These are phyloP conservation scores for Ascochyta clinopodiicola DNA, from an alignment of 2,329 filamentous ascomycete genomes.

Conservation along the genomic window DNA sequence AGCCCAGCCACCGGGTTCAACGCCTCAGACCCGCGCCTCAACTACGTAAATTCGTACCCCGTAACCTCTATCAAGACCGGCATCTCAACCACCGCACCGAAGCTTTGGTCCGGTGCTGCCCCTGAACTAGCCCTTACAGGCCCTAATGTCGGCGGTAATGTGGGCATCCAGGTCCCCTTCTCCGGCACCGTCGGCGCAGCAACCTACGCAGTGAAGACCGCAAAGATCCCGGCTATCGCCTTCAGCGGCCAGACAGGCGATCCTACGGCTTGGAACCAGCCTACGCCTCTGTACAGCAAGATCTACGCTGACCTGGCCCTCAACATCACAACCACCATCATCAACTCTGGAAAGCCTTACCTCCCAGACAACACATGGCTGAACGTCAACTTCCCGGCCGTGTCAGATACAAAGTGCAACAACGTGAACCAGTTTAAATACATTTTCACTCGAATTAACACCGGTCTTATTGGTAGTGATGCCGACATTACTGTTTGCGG, in stretches of 20 bases:
- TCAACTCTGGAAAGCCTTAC: constrained; percentile 66
- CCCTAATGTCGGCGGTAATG: constrained; percentile 67
- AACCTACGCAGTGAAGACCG: constrained; percentile 61
- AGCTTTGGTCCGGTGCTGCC: constrained; percentile 58
- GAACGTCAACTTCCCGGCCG: constrained; percentile 72
- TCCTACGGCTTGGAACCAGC: constrained; percentile 61
- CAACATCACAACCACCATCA: constrained; percentile 62
- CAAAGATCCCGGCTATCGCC: constrained; percentile 69
- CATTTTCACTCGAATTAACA: constrained; percentile 67
- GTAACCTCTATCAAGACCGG: constrained; percentile 69
- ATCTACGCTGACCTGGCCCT: constrained; percentile 70
- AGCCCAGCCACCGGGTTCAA: constrained; percentile 66
- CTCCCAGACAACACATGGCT: constrained; percentile 67
- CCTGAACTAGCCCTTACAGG: constrained; percentile 71
- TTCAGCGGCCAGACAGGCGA: constrained; percentile 65
- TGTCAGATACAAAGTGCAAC: constrained; percentile 58
- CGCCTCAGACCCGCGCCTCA: constrained; percentile 62
- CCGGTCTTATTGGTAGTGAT: constrained; percentile 41
- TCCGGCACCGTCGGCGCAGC: constrained; percentile 74
- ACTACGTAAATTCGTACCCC: constrained; percentile 76
- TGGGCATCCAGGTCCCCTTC: constrained; percentile 63
- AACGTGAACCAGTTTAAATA: constrained; percentile 64
- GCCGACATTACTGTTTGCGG: constrained; percentile 67
- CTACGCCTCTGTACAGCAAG: constrained; percentile 58
- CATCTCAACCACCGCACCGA: constrained; percentile 62